phyloP scores from a whole-genome alignment of 208 protist genomes.

The Acanthamoeba divionensis region DNA sequence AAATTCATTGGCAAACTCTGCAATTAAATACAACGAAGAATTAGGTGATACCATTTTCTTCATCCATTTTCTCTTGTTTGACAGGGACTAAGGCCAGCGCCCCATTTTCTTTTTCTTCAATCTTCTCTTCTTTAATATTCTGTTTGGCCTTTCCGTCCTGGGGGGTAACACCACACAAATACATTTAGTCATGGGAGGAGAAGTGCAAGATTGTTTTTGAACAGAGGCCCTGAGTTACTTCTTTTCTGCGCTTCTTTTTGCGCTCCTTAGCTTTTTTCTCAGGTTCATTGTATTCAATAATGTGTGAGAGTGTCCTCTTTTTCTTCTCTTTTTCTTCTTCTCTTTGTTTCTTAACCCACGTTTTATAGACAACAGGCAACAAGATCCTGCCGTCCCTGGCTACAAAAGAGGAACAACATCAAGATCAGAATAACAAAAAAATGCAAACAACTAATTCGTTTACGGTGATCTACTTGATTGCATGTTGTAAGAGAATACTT shows the following conservation, averaged over 20 bases:
- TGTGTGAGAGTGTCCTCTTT: too few species aligned
- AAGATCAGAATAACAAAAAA: neutral
- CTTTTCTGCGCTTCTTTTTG: neutral
- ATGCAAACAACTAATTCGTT: too few species aligned
- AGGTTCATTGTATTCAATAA: too few species aligned
- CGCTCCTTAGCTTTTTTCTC: neutral
- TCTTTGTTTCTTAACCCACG: conserved; percentile 43
- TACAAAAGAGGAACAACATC: neutral
- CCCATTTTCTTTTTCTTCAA: neutral
- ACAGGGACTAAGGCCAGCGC: neutral
- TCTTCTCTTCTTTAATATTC: neutral
- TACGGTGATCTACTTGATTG: neutral
- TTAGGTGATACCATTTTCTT: neutral
- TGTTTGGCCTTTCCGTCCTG: neutral
- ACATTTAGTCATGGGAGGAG: too few species aligned
- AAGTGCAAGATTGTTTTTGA: too few species aligned
- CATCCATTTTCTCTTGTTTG: conserved; percentile 18
- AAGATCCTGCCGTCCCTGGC: conserved; percentile 17
- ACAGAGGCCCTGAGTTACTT: neutral
- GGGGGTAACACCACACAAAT: neutral
- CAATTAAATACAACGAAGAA: too few species aligned
- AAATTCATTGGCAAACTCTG: too few species aligned
- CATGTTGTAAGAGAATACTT: neutral
- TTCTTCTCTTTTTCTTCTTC: too few species aligned
- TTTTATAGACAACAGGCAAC: conserved; percentile 23